phyloP scores from a whole-genome alignment of 176 grass and related monocot species.

The Dactylis glomerata region DNA sequence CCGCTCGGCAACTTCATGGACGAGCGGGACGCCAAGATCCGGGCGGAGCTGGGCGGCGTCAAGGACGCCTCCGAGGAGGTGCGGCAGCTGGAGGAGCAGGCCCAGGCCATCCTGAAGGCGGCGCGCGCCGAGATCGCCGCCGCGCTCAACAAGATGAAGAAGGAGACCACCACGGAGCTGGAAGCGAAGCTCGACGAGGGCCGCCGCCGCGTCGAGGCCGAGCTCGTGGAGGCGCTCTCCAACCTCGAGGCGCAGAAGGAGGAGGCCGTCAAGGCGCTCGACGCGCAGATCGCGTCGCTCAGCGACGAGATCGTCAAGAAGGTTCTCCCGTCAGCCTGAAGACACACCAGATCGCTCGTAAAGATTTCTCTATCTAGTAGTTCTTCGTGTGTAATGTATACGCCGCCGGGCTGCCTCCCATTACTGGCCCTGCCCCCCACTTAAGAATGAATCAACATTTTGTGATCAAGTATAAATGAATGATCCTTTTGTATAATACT shows the following conservation, averaged over 20 bases:
- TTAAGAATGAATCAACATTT: slow-evolving; percentile 26
- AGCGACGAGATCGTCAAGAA: slow-evolving; percentile 98
- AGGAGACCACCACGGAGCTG: slow-evolving; percentile 78
- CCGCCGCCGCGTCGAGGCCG: slow-evolving; percentile 69
- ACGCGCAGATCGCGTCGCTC: slow-evolving; percentile 88
- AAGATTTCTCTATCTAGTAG: background rate
- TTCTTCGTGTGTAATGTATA: slow-evolving; percentile 16
- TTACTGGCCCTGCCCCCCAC: background rate
- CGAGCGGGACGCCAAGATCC: slow-evolving; percentile 89
- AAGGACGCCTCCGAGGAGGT: slow-evolving; percentile 95
- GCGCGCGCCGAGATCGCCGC: slow-evolving; percentile 92
- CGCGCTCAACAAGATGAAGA: slow-evolving; percentile 99
- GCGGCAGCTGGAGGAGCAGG: slow-evolving; percentile 87
- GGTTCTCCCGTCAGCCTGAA: slow-evolving; percentile 66
- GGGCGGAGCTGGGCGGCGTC: slow-evolving; percentile 72
- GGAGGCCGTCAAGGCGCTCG: slow-evolving; percentile 66
- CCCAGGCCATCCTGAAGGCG: slow-evolving; percentile 67
- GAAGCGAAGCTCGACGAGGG: slow-evolving; percentile 84
- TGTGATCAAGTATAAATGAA: slow-evolving; percentile 33
- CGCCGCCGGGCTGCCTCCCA: slow-evolving; percentile 6
- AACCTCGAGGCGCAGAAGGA: slow-evolving; percentile 91
- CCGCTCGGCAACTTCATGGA: slow-evolving; percentile 98
- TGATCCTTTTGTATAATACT: slow-evolving; percentile 22
- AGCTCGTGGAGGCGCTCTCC: slow-evolving; percentile 69
- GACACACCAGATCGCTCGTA: slow-evolving; percentile 12